phyloP scores from a whole-genome alignment of 140 eudicot genomes.

The Eryngium alpinum region DNA sequence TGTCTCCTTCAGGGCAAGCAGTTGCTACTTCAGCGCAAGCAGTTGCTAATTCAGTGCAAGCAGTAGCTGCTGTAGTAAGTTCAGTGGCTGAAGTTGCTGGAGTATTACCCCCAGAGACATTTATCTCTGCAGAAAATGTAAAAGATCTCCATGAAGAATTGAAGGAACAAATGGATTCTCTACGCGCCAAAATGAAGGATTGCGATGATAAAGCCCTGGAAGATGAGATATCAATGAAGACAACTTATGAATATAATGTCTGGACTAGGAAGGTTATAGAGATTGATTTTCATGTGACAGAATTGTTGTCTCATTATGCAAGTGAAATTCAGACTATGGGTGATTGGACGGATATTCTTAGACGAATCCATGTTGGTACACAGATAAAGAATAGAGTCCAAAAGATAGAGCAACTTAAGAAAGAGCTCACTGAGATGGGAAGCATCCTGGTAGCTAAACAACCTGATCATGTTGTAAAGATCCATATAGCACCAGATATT shows the following conservation, averaged over 20 bases:
- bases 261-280: not conserved
- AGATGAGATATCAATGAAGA: not conserved
- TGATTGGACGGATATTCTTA: not conserved
- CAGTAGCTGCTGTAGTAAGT: slow-evolving; percentile 5
- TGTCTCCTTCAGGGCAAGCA: not conserved
- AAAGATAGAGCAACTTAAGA: slow-evolving; percentile 1
- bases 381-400: not conserved
- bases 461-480: not conserved
- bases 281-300: not conserved
- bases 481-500: not conserved
- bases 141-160: not conserved
- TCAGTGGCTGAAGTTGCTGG: slow-evolving; percentile 5
- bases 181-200: slow-evolving; percentile 7
- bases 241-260: not conserved
- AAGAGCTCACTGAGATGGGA: not conserved
- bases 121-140: not conserved
- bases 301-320: not conserved
- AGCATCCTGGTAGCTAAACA: not conserved
- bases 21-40: not conserved
- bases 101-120: not conserved
- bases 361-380: not conserved
- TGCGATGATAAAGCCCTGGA: not conserved
- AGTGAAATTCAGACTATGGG: not conserved
- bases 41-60: not conserved
- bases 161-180: not conserved